Conservation (phyloP, 805 yeast genomes). For the Lachancea mirantina region DNA sequence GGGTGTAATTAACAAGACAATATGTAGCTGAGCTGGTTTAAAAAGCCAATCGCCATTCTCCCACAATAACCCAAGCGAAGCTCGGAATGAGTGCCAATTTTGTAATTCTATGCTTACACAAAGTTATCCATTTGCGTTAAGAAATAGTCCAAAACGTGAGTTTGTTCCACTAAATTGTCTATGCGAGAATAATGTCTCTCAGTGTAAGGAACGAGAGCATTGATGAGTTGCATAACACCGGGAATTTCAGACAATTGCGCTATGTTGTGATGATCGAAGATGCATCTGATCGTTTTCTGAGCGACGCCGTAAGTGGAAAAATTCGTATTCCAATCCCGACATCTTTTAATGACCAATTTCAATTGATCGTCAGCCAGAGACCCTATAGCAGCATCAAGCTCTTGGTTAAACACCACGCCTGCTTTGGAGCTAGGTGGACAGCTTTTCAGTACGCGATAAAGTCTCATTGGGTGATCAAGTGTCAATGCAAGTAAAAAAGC, state of each 20-base stretch:
- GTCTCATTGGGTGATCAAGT: conserved; percentile 82
- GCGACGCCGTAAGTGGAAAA: conserved; percentile 72
- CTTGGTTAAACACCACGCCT: conserved; percentile 35
- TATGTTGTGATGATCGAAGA: conserved; percentile 49
- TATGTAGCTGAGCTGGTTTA: no score
- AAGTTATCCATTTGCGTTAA: conserved; percentile 63
- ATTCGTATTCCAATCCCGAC: conserved; percentile 94
- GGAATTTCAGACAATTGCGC: conserved; percentile 55
- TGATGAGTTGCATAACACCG: conserved; percentile 61
- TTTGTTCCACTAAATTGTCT: conserved; percentile 76
- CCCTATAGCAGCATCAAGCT: conserved; percentile 58
- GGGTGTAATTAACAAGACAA: no score
- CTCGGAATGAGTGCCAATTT: no score
- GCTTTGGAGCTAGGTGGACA: conserved; percentile 38
- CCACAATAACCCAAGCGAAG: no score
- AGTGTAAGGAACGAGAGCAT: conserved; percentile 78
- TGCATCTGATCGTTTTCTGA: conserved; percentile 64
- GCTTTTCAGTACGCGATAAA: conserved; percentile 67
- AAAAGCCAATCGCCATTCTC: no score
- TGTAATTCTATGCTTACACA: conserved; percentile 11
- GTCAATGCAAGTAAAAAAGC: conserved; percentile 84
- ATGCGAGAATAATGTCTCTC: conserved; percentile 76
- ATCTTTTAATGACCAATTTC: conserved; percentile 54
- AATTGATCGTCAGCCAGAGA: conserved; percentile 55
- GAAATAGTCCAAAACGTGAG: conserved; percentile 78